A percentile compares a stretch with the other conserved stretches of the same genome.
Evolutionary conservation across 2,329 filamentous ascomycete genomes (phyloP).

Genomic region (Huntiella bhutanensis): DNA sequence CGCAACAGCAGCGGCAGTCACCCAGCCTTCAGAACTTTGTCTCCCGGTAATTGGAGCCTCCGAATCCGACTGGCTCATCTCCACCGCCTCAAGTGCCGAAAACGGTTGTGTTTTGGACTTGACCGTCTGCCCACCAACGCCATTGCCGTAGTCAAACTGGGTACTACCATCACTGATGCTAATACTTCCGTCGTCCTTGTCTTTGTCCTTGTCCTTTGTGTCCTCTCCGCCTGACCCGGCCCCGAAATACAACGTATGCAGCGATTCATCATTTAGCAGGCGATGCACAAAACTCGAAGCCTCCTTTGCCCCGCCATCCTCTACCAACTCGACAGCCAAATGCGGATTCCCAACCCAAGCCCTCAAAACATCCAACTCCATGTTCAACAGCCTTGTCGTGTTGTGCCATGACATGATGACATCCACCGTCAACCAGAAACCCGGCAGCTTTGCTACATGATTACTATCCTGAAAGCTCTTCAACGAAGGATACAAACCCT

Average conservation of each 20-base stretch:
- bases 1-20: no score
- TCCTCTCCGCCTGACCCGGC: not conserved
- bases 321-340: conserved; percentile 65
- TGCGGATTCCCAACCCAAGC: conserved; percentile 96
- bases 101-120: not conserved
- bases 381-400: conserved; percentile 89
- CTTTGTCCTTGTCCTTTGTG: not conserved
- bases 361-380: conserved; percentile 74
- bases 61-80: conserved; percentile 7
- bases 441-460: conserved; percentile 53
- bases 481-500: conserved; percentile 68
- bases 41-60: conserved; percentile 12
- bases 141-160: no score
- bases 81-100: not conserved
- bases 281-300: conserved; percentile 88
- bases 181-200: not conserved
- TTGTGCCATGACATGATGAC: conserved; percentile 93
- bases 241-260: conserved; percentile 50
- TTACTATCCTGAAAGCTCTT: conserved; percentile 55
- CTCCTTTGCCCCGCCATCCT: conserved; percentile 45
- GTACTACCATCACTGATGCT: no score
- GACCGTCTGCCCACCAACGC: no score
- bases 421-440: conserved; percentile 68
- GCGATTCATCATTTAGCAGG: conserved; percentile 83
- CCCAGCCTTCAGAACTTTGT: not conserved